Evolutionary conservation across 306 rosid genomes (phyloP).

Genomic region (Adenanthera pavonina): DNA sequence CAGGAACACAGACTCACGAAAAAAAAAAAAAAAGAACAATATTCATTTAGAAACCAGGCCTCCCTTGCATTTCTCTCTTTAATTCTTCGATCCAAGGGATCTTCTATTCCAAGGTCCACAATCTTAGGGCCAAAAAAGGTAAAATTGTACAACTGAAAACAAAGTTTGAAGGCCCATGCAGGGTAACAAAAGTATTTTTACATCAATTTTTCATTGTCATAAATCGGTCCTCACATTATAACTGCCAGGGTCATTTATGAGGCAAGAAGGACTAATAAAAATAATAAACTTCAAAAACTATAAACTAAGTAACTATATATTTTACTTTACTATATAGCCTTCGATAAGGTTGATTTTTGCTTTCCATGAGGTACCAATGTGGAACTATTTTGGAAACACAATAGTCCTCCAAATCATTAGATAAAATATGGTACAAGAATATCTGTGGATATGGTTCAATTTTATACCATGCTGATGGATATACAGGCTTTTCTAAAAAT

Average conservation of each 20-base stretch:
- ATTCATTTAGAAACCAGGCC: slow-evolving; percentile 7
- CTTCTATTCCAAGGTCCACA: not conserved
- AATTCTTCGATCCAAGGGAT: not conserved
- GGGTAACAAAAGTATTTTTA: not conserved
- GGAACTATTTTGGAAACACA: not conserved
- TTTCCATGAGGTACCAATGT: not conserved
- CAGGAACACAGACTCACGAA: not conserved
- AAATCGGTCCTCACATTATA: no score
- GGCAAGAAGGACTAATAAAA: not conserved
- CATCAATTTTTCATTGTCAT: no score
- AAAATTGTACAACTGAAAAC: slow-evolving; percentile 5
- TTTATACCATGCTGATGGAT: not conserved
- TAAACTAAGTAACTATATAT: not conserved
- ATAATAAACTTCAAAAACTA: not conserved
- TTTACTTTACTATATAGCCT: not conserved
- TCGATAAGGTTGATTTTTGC: not conserved
- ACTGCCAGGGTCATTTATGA: no score
- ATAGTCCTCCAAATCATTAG: not conserved
- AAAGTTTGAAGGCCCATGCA: not conserved
- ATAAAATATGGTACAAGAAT: not conserved
- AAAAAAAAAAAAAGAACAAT: not conserved
- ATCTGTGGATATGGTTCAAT: not conserved
- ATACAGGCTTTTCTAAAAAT: not conserved
- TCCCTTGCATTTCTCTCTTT: slow-evolving; percentile 17
- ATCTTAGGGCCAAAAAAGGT: not conserved